Base-by-base conservation (phyloP, 192 early-diverging fungal genomes). In the Coemansia sp. region DNA sequence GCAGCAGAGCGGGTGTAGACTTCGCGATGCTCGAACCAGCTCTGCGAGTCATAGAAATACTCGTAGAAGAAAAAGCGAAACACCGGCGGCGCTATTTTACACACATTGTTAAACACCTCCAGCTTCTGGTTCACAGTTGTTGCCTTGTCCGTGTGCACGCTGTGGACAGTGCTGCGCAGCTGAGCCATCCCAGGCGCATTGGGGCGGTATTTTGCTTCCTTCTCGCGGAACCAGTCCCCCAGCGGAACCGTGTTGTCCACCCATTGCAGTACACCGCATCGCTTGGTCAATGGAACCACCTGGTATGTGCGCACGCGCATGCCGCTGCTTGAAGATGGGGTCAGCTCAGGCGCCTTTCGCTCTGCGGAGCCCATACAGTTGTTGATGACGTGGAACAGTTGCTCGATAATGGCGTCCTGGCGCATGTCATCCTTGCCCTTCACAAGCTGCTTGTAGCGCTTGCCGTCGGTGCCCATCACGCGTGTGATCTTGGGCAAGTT, bases 221-320 rank as follows among this genome's bases (percentile, higher is more conserved):
- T 87, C 60, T 57, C 92, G 84, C 36, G 87, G 75, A 83, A 92
- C 96, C 40, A 98, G 52, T 14, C 54, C 30, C 80, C 80, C 55
- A 82, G 55, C 28, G 87, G 88, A 1, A 84, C 79, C 5, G 91
- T 88, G 67, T 88, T 85, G 47, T 94, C 87, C 2, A 97, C 91
- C 96, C 94, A 98, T 61, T 97, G 89, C 60, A 97, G 90, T 86
- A 98, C 92, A 2, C 96, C 96, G 19, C 87, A 90, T 50, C 88
- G 86, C 63, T 89, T 84, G 36, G 94, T 93, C 30, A 97, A 82
- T 0, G 97, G 97, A 22, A 96, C 88, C 0, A 98, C 95, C 41
- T 83, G 61, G 72, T 89, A 92, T 2, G 82, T 83, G 44, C 85
- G 74, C 0, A 87, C 74, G 19, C 63, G 60, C 52, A 89, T 45